Evolutionary conservation across 2,329 filamentous ascomycete species (phyloP).

Genomic region (Xylaria polymorpha): DNA sequence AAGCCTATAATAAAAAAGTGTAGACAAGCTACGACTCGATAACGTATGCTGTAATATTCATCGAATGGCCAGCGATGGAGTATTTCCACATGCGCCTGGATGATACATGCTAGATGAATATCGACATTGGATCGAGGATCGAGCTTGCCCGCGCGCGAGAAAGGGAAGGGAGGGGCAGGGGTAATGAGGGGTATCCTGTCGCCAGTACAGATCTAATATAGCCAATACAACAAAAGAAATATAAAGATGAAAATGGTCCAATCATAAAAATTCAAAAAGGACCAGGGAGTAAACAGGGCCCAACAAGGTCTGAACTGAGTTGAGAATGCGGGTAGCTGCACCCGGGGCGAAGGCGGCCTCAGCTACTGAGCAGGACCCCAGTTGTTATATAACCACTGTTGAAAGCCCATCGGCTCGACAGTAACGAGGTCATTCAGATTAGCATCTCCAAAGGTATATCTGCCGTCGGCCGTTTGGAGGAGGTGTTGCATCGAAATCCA

Average conservation of each 20-base stretch:
- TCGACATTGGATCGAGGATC: conserved; percentile 1
- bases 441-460: conserved; percentile 71
- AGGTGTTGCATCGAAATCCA: conserved; percentile 70
- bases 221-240: conserved; percentile 3
- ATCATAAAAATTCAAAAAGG: not conserved
- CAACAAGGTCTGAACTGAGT: not conserved
- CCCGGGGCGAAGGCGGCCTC: not conserved
- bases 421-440: conserved; percentile 67
- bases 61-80: conserved; percentile 4
- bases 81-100: not conserved
- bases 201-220: conserved; percentile 34
- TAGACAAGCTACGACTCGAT: not conserved
- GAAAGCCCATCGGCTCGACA: conserved; percentile 63
- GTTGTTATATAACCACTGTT: conserved; percentile 63
- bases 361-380: conserved; percentile 54
- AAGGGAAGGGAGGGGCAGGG: not conserved
- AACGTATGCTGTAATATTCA: conserved; percentile 7
- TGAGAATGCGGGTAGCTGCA: not conserved
- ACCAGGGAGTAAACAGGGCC: not conserved
- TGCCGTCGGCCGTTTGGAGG: conserved; percentile 74
- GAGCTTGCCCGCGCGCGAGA: not conserved
- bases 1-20: not conserved
- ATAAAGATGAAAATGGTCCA: not conserved
- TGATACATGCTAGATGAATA: conserved; percentile 23
- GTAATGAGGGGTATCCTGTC: conserved; percentile 26